Conservation (phyloP, 2,329 filamentous ascomycete genomes). For the Byssothecium circinans region DNA sequence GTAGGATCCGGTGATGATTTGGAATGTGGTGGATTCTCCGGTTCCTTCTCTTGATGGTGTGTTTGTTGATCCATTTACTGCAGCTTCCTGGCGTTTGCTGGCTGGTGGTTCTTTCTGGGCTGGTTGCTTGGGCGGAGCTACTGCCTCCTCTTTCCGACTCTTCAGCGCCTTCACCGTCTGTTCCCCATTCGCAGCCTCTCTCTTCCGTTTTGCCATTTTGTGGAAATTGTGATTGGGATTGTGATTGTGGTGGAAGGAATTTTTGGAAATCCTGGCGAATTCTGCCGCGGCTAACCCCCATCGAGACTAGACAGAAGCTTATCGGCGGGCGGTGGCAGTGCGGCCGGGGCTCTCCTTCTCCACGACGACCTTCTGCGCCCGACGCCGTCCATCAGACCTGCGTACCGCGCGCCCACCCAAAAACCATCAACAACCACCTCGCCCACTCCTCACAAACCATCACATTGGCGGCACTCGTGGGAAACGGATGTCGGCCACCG, state of each 20-base stretch:
- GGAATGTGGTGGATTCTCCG: conserved; percentile 57
- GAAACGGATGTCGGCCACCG: conserved; percentile 53
- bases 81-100: conserved; percentile 20
- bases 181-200: conserved; percentile 24
- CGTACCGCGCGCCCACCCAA: conserved; percentile 30
- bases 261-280: conserved; percentile 14
- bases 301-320: conserved; percentile 26
- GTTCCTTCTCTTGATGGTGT: conserved; percentile 8
- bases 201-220: conserved; percentile 42
- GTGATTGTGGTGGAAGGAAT: too few relatives aligned
- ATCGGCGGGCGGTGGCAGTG: conserved; percentile 24
- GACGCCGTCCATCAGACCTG: conserved; percentile 29
- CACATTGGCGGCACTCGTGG: conserved; percentile 46
- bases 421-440: conserved; percentile 39
- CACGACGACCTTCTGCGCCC: conserved; percentile 17
- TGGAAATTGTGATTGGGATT: too few relatives aligned
- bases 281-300: conserved; percentile 22
- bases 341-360: conserved; percentile 18
- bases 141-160: conserved; percentile 28
- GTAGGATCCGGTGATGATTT: conserved; percentile 91
- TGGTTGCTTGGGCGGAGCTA: conserved; percentile 21
- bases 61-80: background rate
- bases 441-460: conserved; percentile 36
- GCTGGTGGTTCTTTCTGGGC: conserved; percentile 16
- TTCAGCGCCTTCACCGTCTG: conserved; percentile 26